Evolutionary conservation across 345 rosid genomes (phyloP).

Genomic region (Cardiospermum halicacabum): DNA sequence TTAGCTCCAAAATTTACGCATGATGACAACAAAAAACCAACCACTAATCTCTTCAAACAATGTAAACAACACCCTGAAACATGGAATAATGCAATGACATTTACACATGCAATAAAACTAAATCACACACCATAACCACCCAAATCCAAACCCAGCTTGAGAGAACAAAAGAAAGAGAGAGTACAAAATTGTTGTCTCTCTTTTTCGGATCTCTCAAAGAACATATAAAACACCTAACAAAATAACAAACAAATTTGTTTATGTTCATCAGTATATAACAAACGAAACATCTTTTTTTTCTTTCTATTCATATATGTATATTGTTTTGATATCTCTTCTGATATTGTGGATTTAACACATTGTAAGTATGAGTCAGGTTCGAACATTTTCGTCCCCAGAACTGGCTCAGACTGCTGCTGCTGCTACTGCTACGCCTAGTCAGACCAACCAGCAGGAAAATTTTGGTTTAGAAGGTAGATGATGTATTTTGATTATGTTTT

Average conservation of each 20-base stretch:
- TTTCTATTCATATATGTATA: neutral
- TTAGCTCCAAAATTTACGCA: constrained; percentile 5
- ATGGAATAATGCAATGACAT: neutral
- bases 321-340: neutral
- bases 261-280: neutral
- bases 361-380: constrained; percentile 22
- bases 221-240: neutral
- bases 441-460: constrained; percentile 25
- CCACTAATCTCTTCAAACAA: constrained; percentile 5
- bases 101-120: neutral
- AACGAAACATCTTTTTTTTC: neutral
- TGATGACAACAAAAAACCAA: constrained; percentile 5
- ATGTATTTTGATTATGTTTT: neutral
- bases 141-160: no score
- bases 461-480: constrained; percentile 42
- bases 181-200: constrained; percentile 21
- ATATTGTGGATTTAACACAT: neutral
- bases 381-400: constrained; percentile 51
- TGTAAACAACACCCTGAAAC: neutral
- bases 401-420: constrained; percentile 15
- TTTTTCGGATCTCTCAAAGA: constrained; percentile 21
- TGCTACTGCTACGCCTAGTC: constrained; percentile 11
- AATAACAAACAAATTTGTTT: neutral
- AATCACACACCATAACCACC: neutral
- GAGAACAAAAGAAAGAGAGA: constrained; percentile 18